These are phyloP conservation scores for Acer saccharum DNA, from an alignment of 345 rosid species.

Conservation along the genomic window DNA sequence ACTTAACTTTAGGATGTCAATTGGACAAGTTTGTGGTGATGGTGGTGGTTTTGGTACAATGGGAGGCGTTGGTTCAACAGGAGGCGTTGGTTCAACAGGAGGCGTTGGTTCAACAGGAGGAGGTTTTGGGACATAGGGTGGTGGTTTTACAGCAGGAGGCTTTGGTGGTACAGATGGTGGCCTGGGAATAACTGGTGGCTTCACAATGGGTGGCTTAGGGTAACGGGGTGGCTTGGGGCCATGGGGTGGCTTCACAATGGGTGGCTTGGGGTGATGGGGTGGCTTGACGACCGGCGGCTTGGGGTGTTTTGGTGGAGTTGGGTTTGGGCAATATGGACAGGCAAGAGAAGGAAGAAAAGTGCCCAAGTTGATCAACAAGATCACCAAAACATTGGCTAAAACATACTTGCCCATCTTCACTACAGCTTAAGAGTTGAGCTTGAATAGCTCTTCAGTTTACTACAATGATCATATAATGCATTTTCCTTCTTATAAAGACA, in stretches of 20 bases:
- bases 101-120: too few species aligned
- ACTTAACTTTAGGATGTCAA: constrained; percentile 68
- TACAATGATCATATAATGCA: not conserved
- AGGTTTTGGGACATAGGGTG: constrained; percentile 9
- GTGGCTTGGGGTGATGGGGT: too few species aligned
- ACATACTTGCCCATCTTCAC: constrained; percentile 5
- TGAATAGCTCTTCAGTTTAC: too few species aligned
- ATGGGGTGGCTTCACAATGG: constrained; percentile 33
- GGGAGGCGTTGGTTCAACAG: constrained; percentile 16
- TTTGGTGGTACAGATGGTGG: constrained; percentile 24
- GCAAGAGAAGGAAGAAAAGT: constrained; percentile 36
- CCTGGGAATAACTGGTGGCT: constrained; percentile 23
- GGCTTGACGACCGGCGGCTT: too few species aligned
- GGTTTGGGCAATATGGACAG: constrained; percentile 50
- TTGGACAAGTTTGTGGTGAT: constrained; percentile 63
- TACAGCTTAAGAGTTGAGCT: too few species aligned
- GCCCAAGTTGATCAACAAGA: constrained; percentile 29
- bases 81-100: not conserved
- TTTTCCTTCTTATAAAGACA: not conserved
- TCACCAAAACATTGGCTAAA: constrained; percentile 10
- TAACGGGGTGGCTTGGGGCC: constrained; percentile 30
- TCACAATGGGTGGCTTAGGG: constrained; percentile 33
- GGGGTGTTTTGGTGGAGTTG: constrained; percentile 38
- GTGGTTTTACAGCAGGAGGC: not conserved
- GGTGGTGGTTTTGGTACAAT: not conserved